Base-by-base conservation (phyloP, 1,139 yeast species). In the Yamadazyma spencermartinsiae region DNA sequence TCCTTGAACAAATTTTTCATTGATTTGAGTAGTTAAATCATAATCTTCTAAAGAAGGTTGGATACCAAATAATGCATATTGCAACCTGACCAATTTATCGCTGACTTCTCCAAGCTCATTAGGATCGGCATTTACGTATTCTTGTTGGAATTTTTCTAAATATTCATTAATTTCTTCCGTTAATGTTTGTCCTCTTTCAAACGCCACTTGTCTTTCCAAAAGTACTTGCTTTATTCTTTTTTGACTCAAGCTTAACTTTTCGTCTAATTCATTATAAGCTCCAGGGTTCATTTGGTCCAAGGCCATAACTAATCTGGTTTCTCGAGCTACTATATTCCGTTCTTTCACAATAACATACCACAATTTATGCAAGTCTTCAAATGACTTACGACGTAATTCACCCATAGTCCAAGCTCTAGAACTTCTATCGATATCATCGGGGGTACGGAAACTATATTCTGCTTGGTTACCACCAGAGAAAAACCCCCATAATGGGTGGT, bases 401-500 rank as follows among this genome's bases (percentile, higher is more conserved):
- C 89, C 83, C 42, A 88, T 75, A 7, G 83, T 68, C 99, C 98
- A 94, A 9, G 94, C 70, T 49, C 96, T 76, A 11, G 95, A 87
- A 23, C 53, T 55, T 21, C 68, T 61, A 41, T 74, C 73, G 30
- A 88, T 55, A 16, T 85, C 90, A 4, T 71, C 76, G 2, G 74
- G 59, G 2, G 71, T 62, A 50, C 97, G 75, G 46, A 84, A 65
- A 48, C 81, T 79, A 50, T 74, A 67, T 44, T 77, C 72, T 13
- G 66, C 50, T 14, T 61, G 52, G 46, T 45, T 63, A 3, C 74
- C 76, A 34, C 82, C 74, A 30, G 80, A 74, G 67, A 92, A 92
- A 61, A 92, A 92, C 52, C 86, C 94, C 97, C 97, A 92, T 48
- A 92, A 72, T 27, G 98, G 98, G 63, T 92, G 98, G 57, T 86